A percentile compares a stretch with the other conserved stretches of the same genome.
Evolutionary conservation across 106 monocot species (phyloP).

Genomic region (Agapanthus africanus): DNA sequence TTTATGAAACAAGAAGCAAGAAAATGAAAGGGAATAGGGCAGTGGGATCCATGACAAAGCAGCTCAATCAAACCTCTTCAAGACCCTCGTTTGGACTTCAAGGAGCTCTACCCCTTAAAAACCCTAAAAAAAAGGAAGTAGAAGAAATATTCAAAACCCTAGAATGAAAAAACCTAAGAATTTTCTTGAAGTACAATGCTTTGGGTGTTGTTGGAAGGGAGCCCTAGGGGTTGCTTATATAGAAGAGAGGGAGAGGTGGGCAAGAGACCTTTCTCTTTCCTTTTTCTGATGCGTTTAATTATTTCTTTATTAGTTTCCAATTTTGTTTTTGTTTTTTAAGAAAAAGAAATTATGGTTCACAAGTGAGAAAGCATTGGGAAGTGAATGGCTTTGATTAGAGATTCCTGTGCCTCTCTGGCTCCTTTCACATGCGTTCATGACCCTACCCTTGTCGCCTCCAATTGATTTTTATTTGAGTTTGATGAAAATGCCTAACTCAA

Average conservation of each 20-base stretch:
- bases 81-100: conserved; percentile 5
- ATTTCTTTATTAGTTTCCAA: neutral
- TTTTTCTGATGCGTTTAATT: neutral
- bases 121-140: neutral
- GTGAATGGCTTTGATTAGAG: neutral
- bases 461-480: too few species aligned
- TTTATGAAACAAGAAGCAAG: neutral
- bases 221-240: neutral
- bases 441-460: too few species aligned
- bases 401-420: neutral
- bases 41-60: conserved; percentile 10
- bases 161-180: neutral
- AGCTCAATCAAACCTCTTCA: conserved; percentile 7
- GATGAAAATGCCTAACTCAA: too few species aligned
- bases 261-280: neutral
- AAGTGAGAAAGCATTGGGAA: neutral
- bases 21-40: conserved; percentile 4
- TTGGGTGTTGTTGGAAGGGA: too few species aligned
- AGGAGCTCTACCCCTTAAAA: conserved; percentile 7
- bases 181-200: neutral
- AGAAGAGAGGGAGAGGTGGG: neutral
- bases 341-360: neutral
- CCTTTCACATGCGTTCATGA: neutral
- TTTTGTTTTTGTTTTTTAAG: neutral
- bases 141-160: neutral